Base-by-base conservation (phyloP, 2,329 filamentous ascomycete genomes). In the Talaromyces marneffei region DNA sequence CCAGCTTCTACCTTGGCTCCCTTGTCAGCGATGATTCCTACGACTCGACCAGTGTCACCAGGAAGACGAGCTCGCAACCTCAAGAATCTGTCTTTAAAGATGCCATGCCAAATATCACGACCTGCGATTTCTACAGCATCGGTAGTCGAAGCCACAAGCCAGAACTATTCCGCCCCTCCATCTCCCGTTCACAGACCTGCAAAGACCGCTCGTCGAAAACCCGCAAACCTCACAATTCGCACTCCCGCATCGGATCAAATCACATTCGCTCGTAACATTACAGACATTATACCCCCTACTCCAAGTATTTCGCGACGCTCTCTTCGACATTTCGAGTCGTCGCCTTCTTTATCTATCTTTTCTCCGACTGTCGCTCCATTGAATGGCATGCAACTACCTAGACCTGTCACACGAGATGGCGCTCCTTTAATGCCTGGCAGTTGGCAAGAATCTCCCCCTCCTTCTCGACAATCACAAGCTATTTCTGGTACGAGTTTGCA, bases 71-170 rank as follows among this genome's bases (percentile, higher is more conserved):
- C 81, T 33, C 80, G 83, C 46, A 87, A 87, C 67, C 76, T 87
- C 62, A 87, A 87, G 69, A 86, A 86, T 64, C 75, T 87, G 3
- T 86, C 85, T 2, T 79, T 87, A 62, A 83, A 85, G 66, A 85
- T 86, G 59, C 79, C 83, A 8, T 67, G 80, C 10, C 78, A 81
- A 0, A 70, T 74, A 18, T 71, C 72, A 5, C 72, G 80, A 23
- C 80, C 83, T 4, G 72, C 78, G 14, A 77, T 80, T 56, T 71
- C 80, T 16, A 80, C 82, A 59, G 73, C 81, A 16, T 78, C 82
- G 8, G 70, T 83, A 1, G 72, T 80, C 29, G 75, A 79, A 72
- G 77, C 70, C 8, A 66, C 65, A 69, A 16, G 71, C 72, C 70
- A 79, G 9, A 60, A 63, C 50, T 71, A 79, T 44, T 82, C 82